Evolutionary conservation across 2,329 filamentous ascomycete genomes (phyloP).

Genomic region (Ascochyta koolunga): DNA sequence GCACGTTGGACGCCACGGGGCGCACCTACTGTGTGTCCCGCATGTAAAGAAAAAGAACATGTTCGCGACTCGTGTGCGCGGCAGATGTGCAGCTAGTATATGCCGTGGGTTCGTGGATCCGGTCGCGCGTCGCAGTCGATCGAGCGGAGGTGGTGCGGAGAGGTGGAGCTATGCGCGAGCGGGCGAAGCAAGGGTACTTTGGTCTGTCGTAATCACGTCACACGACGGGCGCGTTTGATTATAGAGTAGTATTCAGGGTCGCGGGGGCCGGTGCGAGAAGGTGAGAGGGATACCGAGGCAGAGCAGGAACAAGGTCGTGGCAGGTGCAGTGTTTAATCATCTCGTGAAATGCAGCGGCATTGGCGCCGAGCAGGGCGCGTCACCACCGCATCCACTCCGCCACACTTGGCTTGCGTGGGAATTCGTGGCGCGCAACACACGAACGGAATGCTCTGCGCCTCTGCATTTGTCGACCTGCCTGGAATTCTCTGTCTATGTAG

Average conservation of each 20-base stretch:
- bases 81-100: not conserved
- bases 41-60: conserved; percentile 60
- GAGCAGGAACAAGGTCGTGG: conserved; percentile 1
- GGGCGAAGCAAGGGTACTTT: conserved; percentile 11
- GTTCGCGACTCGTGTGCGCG: conserved; percentile 1
- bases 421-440: not conserved
- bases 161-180: conserved; percentile 13
- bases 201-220: not conserved
- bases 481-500: not conserved
- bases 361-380: conserved; percentile 32
- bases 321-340: conserved; percentile 7
- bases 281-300: conserved; percentile 1
- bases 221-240: conserved; percentile 17
- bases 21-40: conserved; percentile 54
- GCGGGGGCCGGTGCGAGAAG: not conserved
- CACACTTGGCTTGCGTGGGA: conserved; percentile 32
- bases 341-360: conserved; percentile 17
- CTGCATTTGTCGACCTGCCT: too few relatives aligned
- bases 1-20: not conserved
- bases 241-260: conserved; percentile 12
- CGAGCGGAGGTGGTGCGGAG: conserved; percentile 11
- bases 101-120: not conserved
- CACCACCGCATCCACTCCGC: conserved; percentile 28
- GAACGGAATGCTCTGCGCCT: not conserved
- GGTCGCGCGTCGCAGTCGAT: not conserved